phyloP scores from a whole-genome alignment of 108 stramenopile genomes.

The Skeletonema costatum region DNA sequence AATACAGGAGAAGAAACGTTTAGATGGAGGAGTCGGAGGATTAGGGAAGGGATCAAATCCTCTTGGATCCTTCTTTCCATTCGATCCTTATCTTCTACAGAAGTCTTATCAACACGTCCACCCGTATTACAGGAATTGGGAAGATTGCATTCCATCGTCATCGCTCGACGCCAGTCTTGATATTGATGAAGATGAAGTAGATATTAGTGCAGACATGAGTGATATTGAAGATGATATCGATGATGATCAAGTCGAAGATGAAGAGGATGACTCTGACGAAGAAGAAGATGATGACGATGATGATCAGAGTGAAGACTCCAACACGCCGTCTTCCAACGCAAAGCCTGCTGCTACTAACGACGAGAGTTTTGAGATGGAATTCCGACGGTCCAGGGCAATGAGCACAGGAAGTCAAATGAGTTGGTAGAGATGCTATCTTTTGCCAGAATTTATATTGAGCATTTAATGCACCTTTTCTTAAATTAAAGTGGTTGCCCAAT shows the following conservation, averaged over 20 bases:
- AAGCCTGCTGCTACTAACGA: conserved; percentile 1
- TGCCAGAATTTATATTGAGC: neutral
- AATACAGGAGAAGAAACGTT: conserved; percentile 65
- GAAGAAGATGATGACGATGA: conserved; percentile 28
- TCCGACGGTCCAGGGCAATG: conserved; percentile 46
- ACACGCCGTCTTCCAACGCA: neutral
- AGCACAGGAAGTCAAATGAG: conserved; percentile 52
- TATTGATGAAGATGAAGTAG: conserved; percentile 25
- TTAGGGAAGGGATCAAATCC: conserved; percentile 92
- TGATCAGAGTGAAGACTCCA: conserved; percentile 5
- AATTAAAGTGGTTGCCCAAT: neutral
- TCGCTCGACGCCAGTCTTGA: conserved; percentile 4
- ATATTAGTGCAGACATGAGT: conserved; percentile 29
- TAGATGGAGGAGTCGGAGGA: conserved; percentile 87
- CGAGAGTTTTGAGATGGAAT: conserved; percentile 37
- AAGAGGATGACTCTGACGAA: conserved; percentile 22
- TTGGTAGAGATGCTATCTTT: conserved; percentile 23
- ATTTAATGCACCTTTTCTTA: neutral
- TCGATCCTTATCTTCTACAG: conserved; percentile 93
- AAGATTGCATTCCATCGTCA: conserved; percentile 53
- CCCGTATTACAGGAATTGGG: conserved; percentile 87
- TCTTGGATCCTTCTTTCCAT: conserved; percentile 95
- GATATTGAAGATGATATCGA: conserved; percentile 26
- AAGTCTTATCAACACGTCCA: conserved; percentile 81
- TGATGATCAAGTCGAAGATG: conserved; percentile 7